Conservation (phyloP, 805 yeast species). For the Saturnispora zaruensis region DNA sequence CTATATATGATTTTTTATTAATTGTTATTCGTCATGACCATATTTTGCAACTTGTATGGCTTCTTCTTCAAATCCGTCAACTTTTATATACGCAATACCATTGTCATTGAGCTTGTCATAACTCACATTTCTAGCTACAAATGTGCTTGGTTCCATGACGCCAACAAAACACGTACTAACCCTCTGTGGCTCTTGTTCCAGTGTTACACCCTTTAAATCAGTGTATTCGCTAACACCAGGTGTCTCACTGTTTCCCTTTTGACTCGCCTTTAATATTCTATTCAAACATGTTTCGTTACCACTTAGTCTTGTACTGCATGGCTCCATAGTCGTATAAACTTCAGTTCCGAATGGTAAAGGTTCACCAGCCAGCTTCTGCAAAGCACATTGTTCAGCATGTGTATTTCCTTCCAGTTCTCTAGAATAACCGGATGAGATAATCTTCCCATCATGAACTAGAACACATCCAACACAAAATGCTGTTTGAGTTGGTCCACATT, state of each 20-base stretch:
- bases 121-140: constrained; percentile 73
- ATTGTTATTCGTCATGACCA: constrained; percentile 42
- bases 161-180: constrained; percentile 76
- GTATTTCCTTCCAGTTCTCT: constrained; percentile 92
- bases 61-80: constrained; percentile 74
- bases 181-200: background rate
- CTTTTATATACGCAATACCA: constrained; percentile 64
- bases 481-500: constrained; percentile 73
- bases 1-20: background rate
- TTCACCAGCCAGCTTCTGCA: constrained; percentile 55
- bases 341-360: constrained; percentile 64
- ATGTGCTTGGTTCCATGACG: constrained; percentile 81
- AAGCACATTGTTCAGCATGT: constrained; percentile 94
- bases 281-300: constrained; percentile 88
- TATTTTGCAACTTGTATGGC: constrained; percentile 61
- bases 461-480: constrained; percentile 96
- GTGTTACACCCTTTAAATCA: constrained; percentile 28
- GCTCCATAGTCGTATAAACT: constrained; percentile 94
- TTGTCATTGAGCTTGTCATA: constrained; percentile 40
- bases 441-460: constrained; percentile 53
- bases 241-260: background rate
- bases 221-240: constrained; percentile 27
- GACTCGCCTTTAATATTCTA: constrained; percentile 41
- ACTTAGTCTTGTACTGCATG: constrained; percentile 81
- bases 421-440: constrained; percentile 79